Conservation (phyloP, 139 green algal species). For the Tetradesmus lagerheimii region DNA sequence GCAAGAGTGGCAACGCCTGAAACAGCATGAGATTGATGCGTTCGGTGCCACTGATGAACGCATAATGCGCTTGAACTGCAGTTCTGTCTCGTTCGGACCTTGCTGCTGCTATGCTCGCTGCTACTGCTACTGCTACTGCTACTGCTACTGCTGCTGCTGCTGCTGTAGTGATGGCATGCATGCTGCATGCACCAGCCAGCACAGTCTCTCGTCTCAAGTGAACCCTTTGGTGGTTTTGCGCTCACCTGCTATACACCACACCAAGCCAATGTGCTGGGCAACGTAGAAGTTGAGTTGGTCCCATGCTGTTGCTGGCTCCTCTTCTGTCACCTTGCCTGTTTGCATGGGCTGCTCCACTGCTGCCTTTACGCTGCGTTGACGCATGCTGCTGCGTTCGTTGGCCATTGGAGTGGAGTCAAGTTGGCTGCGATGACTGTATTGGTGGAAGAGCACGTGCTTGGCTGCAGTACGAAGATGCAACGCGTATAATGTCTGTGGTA, state of each 20-base stretch:
- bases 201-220: background rate
- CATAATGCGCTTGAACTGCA: no score
- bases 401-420: background rate
- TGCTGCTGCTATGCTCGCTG: no score
- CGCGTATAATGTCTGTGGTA: background rate
- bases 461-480: background rate
- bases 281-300: background rate
- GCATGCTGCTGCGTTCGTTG: background rate
- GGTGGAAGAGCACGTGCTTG: background rate
- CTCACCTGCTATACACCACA: background rate
- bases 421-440: background rate
- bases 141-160: background rate
- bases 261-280: slow-evolving; percentile 21
- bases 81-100: no score
- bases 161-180: background rate
- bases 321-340: background rate
- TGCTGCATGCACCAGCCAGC: background rate
- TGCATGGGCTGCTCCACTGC: background rate
- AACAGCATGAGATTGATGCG: no score
- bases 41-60: no score
- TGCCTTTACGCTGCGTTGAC: background rate
- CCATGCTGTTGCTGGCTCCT: background rate
- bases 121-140: background rate
- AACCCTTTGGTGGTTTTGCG: no score
- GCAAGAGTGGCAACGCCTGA: no score